Conservation (phyloP, 1,284 basidiomycete genomes). For the Irpex sp. region DNA sequence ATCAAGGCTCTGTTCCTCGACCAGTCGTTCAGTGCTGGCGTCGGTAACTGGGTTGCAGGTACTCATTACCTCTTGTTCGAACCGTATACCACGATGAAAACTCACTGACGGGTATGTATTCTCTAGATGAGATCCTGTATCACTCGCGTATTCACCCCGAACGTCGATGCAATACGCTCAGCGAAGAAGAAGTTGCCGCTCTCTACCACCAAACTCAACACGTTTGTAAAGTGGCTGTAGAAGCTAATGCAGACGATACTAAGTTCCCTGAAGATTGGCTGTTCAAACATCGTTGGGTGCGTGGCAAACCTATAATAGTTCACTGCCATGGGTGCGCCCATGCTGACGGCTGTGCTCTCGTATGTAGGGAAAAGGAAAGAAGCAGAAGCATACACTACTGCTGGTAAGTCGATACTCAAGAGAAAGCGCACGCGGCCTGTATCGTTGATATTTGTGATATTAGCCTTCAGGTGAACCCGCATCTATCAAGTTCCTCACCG, state of each 20-base stretch:
- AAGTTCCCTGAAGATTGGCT: slow-evolving; percentile 74
- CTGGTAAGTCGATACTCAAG: slow-evolving; percentile 39
- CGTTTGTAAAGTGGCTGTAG: slow-evolving; percentile 65
- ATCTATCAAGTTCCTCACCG: slow-evolving; percentile 75
- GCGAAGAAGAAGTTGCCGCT: slow-evolving; percentile 43
- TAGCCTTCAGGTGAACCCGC: slow-evolving; percentile 71
- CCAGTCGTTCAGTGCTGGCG: slow-evolving; percentile 78
- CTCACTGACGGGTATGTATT: background rate
- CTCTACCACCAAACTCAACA: slow-evolving; percentile 56
- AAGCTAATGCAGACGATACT: slow-evolving; percentile 68
- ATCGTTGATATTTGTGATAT: background rate
- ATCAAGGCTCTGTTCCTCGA: slow-evolving; percentile 80
- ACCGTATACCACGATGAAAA: background rate
- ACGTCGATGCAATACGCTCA: slow-evolving; percentile 60
- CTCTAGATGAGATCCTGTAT: slow-evolving; percentile 74
- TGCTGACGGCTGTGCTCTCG: background rate
- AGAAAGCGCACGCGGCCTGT: background rate
- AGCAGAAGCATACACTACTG: slow-evolving; percentile 49
- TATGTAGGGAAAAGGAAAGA: slow-evolving; percentile 70
- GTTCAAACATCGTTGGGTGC: slow-evolving; percentile 69
- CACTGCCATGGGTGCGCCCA: background rate
- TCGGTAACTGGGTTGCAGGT: slow-evolving; percentile 87
- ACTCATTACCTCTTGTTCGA: background rate
- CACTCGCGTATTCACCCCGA: slow-evolving; percentile 78
- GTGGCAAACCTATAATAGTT: slow-evolving; percentile 8